Percentiles rank a stretch among this genome's conserved stretches.
phyloP scores from a whole-genome alignment of 2,329 filamentous ascomycete species.

The Trichoderma afroharzianum region DNA sequence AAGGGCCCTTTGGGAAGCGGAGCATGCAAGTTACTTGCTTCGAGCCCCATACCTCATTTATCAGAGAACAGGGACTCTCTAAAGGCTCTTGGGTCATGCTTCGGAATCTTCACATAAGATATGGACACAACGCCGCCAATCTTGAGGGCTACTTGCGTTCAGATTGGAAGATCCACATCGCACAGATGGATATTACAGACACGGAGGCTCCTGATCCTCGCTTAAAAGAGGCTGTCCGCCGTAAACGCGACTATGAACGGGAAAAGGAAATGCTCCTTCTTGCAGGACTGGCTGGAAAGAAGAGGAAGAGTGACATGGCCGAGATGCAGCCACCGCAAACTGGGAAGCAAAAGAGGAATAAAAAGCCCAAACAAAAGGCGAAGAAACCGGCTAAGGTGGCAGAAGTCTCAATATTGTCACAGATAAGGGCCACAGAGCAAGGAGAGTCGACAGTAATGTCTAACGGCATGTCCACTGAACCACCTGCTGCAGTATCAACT shows the following conservation, averaged over 20 bases:
- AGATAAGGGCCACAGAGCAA: neutral
- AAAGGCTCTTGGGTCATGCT: slow-evolving; percentile 62
- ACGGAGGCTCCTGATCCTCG: slow-evolving; percentile 43
- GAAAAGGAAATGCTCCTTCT: slow-evolving; percentile 43
- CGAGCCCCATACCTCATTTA: slow-evolving; percentile 60
- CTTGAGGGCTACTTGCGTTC: slow-evolving; percentile 65
- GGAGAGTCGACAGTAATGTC: slow-evolving; percentile 5
- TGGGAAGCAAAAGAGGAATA: slow-evolving; percentile 23
- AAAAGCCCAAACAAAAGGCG: slow-evolving; percentile 22
- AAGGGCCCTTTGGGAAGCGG: slow-evolving; percentile 69
- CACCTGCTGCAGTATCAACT: slow-evolving; percentile 18
- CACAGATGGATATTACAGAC: slow-evolving; percentile 42
- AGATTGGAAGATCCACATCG: slow-evolving; percentile 54
- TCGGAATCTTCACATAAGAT: slow-evolving; percentile 69
- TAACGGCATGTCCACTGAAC: neutral
- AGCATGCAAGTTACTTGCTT: slow-evolving; percentile 70
- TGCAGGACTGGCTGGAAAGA: slow-evolving; percentile 36
- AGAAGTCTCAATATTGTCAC: neutral
- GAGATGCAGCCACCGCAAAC: slow-evolving; percentile 27
- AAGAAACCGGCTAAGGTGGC: neutral
- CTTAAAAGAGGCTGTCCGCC: slow-evolving; percentile 55
- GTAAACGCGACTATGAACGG: slow-evolving; percentile 63
- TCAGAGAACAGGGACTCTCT: slow-evolving; percentile 50
- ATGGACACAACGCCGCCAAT: slow-evolving; percentile 45
- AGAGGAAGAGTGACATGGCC: slow-evolving; percentile 34